Conservation (phyloP, 192 early-diverging fungal genomes). For the Gonapodya sp. region DNA sequence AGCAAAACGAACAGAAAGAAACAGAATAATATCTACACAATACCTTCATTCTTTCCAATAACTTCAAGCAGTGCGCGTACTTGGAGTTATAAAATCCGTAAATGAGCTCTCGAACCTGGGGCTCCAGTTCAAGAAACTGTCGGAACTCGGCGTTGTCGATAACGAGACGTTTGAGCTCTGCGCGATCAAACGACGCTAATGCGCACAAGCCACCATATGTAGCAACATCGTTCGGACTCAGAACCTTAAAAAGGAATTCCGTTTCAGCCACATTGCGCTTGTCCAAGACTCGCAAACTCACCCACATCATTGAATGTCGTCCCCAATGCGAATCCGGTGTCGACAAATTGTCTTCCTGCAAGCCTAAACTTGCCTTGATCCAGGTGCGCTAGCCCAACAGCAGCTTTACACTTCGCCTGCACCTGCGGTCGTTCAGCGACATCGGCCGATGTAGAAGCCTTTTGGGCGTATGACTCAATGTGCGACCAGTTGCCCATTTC, state of each 20-base stretch:
- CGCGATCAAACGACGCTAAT: constrained; percentile 62
- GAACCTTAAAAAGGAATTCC: constrained; percentile 24
- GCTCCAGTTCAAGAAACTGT: constrained; percentile 73
- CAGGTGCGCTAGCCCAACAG: constrained; percentile 54
- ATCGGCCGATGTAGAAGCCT: constrained; percentile 54
- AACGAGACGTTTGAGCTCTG: constrained; percentile 57
- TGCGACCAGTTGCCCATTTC: constrained; percentile 60
- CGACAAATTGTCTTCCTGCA: constrained; percentile 53
- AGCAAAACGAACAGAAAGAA: background rate
- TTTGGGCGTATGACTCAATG: constrained; percentile 58
- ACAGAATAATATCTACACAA: background rate
- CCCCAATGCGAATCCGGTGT: constrained; percentile 41
- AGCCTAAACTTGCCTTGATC: constrained; percentile 43
- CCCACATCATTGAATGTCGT: constrained; percentile 28
- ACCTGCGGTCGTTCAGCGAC: constrained; percentile 50
- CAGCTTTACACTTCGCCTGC: constrained; percentile 50
- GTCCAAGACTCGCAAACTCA: constrained; percentile 20
- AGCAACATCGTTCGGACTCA: constrained; percentile 74
- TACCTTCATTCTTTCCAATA: constrained; percentile 60
- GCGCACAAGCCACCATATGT: constrained; percentile 70
- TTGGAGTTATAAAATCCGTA: constrained; percentile 65
- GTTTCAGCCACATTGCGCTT: background rate
- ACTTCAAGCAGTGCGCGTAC: constrained; percentile 54
- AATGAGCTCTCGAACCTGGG: constrained; percentile 62
- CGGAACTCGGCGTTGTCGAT: constrained; percentile 66